Base-by-base conservation (phyloP, 495 filamentous ascomycete species). In the Immersiella caudata region DNA sequence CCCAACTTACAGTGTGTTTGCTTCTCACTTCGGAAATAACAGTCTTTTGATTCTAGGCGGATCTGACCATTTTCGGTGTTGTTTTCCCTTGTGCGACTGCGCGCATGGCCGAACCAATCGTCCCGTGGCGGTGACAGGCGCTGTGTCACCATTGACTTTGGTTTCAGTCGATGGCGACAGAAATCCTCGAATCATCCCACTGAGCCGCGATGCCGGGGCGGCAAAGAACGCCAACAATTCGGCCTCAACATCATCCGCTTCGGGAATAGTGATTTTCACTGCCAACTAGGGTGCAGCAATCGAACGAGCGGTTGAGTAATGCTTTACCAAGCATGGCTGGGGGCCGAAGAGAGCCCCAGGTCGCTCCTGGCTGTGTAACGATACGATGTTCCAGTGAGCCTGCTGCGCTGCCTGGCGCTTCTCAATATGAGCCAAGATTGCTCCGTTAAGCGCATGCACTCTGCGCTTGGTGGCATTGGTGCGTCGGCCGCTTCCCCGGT, bases 251-350 rank as follows among this genome's bases (percentile, higher is more conserved):
- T 3, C 29, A 33, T 33, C 29, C 29, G 29, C 29, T 33, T 33
- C 29, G 29, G 29, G 29, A 8, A 4, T 33, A 33, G 29, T 33
- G 4, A 33, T 33, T 33, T n/a, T 33, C 29, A 11, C 25, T 58
- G 6, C 16, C 40, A 26, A 58, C 29, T 22, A 29, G 25, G 55
- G 20, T 24, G 52, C 52, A 22, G 9, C 21, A 55, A 33, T 33
- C 29, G 29, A 33, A 33, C 29, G 29, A 33, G 9, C 20, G 14
- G 25, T 46, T 61, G 29, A 24, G 59, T 26, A 50, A 62, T 35
- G 29, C n/a, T 40, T 62, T 63, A 54, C 24, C 49, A 63, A 51
- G 22, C 60, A 49, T 24, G 16, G 27, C 61, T 63, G 61, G 61
- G 61, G 46, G 60, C 60, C 36, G 27, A 51, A 20, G 49, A n/a